phyloP scores from a whole-genome alignment of 495 filamentous ascomycete species.

The Cercophora newfieldiana region DNA sequence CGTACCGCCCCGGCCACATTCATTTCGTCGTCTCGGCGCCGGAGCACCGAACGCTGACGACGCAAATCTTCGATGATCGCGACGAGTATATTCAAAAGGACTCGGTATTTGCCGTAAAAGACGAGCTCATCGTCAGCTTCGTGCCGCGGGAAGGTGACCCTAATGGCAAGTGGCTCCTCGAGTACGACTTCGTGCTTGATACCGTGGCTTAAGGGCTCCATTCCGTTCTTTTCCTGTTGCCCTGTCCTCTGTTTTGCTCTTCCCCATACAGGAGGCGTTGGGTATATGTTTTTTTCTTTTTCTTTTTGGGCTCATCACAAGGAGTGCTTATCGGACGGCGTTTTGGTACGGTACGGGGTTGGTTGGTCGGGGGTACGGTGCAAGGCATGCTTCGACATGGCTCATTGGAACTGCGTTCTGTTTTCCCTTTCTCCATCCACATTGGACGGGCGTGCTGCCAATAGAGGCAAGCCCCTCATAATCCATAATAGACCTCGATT shows the following conservation, averaged over 20 bases:
- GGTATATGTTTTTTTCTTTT: background rate
- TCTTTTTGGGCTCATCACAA: background rate
- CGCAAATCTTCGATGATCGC: conserved; percentile 71
- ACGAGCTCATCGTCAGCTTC: conserved; percentile 70
- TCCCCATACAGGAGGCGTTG: background rate
- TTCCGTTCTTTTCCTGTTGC: background rate
- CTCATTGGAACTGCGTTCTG: background rate
- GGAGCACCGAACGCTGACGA: conserved; percentile 57
- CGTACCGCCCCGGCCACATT: conserved; percentile 74
- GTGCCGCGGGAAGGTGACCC: conserved; percentile 56
- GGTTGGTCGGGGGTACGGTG: background rate
- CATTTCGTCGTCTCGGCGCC: conserved; percentile 60
- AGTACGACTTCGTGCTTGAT: conserved; percentile 54
- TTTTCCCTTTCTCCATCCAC: background rate
- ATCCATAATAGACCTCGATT: background rate
- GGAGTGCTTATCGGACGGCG: background rate
- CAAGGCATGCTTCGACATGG: background rate
- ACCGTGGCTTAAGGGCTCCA: background rate
- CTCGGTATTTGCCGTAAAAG: conserved; percentile 76
- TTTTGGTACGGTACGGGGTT: background rate
- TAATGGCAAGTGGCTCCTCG: conserved; percentile 60
- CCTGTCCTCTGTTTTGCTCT: background rate
- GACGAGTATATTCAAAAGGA: conserved; percentile 65
- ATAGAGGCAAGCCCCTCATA: background rate
- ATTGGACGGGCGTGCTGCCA: background rate